phyloP scores from a whole-genome alignment of 495 filamentous ascomycete species.

The Bathelium albidoporum region DNA sequence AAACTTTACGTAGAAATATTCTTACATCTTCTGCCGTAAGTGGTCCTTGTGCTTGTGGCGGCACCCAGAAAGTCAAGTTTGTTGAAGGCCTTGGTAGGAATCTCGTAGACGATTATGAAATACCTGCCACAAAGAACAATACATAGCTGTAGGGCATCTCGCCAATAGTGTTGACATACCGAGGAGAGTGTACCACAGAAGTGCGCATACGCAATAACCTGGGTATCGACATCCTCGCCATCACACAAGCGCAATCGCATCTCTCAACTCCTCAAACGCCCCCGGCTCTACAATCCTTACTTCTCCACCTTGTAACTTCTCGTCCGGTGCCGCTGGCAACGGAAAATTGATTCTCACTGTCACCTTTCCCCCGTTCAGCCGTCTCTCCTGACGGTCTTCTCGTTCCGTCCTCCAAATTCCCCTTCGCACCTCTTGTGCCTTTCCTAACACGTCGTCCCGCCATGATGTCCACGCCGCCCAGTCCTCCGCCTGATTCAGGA shows the following conservation, averaged over 20 bases:
- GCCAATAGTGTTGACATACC: no score
- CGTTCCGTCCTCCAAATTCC: not conserved
- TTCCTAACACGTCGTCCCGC: conserved; percentile 40
- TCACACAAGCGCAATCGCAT: not conserved
- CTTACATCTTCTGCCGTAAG: no score
- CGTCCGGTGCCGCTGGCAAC: not conserved
- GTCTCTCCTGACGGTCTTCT: conserved; percentile 11
- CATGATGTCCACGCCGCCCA: conserved; percentile 52
- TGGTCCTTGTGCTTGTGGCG: no score
- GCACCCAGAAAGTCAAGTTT: no score
- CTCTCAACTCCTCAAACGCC: not conserved
- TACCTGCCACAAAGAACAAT: no score
- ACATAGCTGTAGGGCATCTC: no score
- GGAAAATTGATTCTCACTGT: not conserved
- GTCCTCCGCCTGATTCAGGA: conserved; percentile 50
- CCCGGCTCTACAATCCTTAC: not conserved
- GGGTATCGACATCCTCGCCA: not conserved
- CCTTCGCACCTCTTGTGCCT: not conserved
- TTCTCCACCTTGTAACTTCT: not conserved
- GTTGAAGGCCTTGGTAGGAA: no score
- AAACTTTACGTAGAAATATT: no score
- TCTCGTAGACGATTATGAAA: no score
- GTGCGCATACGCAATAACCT: not conserved
- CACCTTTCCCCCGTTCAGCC: no score
- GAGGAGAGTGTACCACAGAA: not conserved